Evolutionary conservation across 495 filamentous ascomycete species (phyloP), one percentile per base, ranked within the genome.

Genomic region (Hypomontagnella submonticulosa): DNA sequence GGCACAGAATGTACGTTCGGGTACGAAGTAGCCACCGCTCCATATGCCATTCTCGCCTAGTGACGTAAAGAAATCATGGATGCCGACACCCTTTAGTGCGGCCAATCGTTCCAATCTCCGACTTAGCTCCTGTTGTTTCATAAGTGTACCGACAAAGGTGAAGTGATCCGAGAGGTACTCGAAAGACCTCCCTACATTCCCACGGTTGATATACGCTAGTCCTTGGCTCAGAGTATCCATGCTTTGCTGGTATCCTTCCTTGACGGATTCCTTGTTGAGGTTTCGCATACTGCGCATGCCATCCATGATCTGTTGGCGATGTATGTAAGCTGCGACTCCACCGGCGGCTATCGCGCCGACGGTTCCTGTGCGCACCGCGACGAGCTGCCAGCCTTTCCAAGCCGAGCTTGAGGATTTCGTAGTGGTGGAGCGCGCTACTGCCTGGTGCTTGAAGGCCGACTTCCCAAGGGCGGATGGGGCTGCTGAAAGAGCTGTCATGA

Each of bases 311-410:
- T 88, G 80, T 40, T 90, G 85, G 19, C 91, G 84, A 69, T 95
- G 91, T 41, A 89, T 77, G 76, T 95, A 97, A 34, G 94, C 88
- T 1, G 91, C 91, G 4, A 92, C 92, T 2, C 92, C 92, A 10
- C 91, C 95, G 0, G 92, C 93, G 1, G 92, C 91, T n/a, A 96
- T 89, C 12, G 91, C 91, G 0, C 89, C 89, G 0, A 91, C 92
- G 0, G 90, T 92, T 6, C 93, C 93, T 0, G 92, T 93, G 56
- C 90, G 91, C 77, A 93, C 87, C 5, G 92, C 93, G 53, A 92
- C 85, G 52, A 89, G 86, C 38, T 94, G 92, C 91, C 93, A 97
- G 12, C 81, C 36, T 80, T 88, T 63, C 82, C 81, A 84, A 4
- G 75, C 75, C 0, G 82, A 65, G 23, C 60, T 71, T 11, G 68